A percentile compares a stretch with the other conserved stretches of the same genome.
phyloP scores from a whole-genome alignment of 202 grass and related monocot species.

The Setaria viridis region DNA sequence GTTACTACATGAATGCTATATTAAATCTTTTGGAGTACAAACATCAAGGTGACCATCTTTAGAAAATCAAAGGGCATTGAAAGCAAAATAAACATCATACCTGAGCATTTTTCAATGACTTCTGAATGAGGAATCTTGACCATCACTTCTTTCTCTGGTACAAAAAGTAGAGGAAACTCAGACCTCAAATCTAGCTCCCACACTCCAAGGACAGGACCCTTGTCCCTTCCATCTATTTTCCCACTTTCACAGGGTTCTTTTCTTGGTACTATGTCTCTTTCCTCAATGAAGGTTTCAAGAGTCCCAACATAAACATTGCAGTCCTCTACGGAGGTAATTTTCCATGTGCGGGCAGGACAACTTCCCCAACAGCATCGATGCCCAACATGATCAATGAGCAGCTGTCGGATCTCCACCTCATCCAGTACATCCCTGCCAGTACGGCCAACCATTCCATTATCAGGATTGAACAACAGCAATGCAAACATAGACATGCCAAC shows the following conservation, averaged over 20 bases:
- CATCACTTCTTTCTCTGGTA: conserved; percentile 77
- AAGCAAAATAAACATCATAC: conserved; percentile 54
- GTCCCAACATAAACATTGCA: conserved; percentile 92
- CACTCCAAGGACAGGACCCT: conserved; percentile 55
- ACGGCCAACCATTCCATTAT: conserved; percentile 48
- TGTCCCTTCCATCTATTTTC: conserved; percentile 76
- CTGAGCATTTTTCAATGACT: conserved; percentile 79
- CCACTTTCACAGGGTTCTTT: conserved; percentile 68
- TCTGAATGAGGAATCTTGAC: conserved; percentile 95
- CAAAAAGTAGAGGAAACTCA: conserved; percentile 83
- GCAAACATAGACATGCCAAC: conserved; percentile 14
- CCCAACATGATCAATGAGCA: conserved; percentile 88
- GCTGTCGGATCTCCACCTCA: conserved; percentile 87
- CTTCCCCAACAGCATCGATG: conserved; percentile 95
- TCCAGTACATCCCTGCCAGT: conserved; percentile 67
- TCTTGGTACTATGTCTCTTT: conserved; percentile 64
- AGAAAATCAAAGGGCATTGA: not conserved
- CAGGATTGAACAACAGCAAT: conserved; percentile 17
- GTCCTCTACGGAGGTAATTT: conserved; percentile 77
- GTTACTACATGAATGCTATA: conserved; percentile 1
- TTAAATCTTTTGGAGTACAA: not conserved
- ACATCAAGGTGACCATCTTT: not conserved
- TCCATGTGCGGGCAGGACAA: conserved; percentile 80
- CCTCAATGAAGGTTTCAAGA: conserved; percentile 90
- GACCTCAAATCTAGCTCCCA: conserved; percentile 95